Conservation (phyloP, 2,329 filamentous ascomycete genomes). For the Ophiostoma angusticollis region DNA sequence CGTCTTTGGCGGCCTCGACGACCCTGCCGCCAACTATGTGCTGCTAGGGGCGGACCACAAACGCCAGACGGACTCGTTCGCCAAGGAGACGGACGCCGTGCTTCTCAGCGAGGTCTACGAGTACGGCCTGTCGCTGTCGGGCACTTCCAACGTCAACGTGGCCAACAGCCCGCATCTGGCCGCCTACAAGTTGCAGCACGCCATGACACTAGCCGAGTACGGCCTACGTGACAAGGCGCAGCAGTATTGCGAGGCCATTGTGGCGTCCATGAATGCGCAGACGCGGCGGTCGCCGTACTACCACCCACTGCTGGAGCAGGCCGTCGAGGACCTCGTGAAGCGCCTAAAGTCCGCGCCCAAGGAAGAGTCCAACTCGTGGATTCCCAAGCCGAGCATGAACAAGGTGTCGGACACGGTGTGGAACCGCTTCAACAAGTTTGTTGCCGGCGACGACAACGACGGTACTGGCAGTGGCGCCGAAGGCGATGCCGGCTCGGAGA, state of each 20-base stretch:
- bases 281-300: conserved; percentile 82
- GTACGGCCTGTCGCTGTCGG: conserved; percentile 65
- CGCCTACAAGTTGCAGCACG: conserved; percentile 84
- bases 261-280: conserved; percentile 60
- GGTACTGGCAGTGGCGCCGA: conserved; percentile 40
- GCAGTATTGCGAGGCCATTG: conserved; percentile 81
- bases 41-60: conserved; percentile 70
- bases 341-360: conserved; percentile 77
- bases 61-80: conserved; percentile 56
- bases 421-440: conserved; percentile 92
- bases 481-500: conserved; percentile 43
- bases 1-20: conserved; percentile 72
- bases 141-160: conserved; percentile 26
- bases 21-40: conserved; percentile 64
- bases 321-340: conserved; percentile 71
- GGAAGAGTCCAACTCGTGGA: conserved; percentile 74
- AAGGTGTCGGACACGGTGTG: conserved; percentile 86
- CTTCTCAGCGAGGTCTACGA: conserved; percentile 94
- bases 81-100: conserved; percentile 72
- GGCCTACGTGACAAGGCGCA: conserved; percentile 74
- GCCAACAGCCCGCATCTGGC: conserved; percentile 52
- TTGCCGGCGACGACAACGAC: conserved; percentile 77
- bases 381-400: conserved; percentile 89
- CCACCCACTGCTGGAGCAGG: conserved; percentile 57
- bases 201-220: conserved; percentile 68